Evolutionary conservation across 495 filamentous ascomycete genomes (phyloP), one percentile per base, ranked within the genome.

Genomic region (Collariella sp.): DNA sequence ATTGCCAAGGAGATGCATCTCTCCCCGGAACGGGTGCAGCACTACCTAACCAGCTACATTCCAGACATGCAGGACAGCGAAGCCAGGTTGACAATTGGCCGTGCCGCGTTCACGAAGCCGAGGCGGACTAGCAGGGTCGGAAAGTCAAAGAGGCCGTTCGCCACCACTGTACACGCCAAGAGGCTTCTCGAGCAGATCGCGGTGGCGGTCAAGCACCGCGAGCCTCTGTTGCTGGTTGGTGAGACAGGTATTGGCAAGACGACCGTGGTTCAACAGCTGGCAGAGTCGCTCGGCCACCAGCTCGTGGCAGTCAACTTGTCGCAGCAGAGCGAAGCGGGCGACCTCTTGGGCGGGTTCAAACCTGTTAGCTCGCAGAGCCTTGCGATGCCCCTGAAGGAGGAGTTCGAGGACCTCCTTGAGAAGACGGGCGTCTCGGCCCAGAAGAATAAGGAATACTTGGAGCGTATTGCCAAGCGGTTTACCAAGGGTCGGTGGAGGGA

Each of bases 201-300:
- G 5, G 83, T 86, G 26, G 83, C 90, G 1, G 79, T 96, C 13
- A 81, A 85, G 52, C 82, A 90, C 67, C 79, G 81, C 4, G 94
- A 99, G 63, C 93, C 94, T 2, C 79, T 95, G 9, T 71, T 99
- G 24, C 81, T 99, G 46, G 93, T 99, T 35, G 94, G 94, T 57
- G 94, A 99, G 71, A 99, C 94, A 3, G 94, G 94, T 70, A 95
- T 93, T 46, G 94, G 94, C 62, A 99, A 99, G 70, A 99, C 94
- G 2, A 91, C 91, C 1, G 84, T 91, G 12, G 83, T 99, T 41
- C 94, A 99, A 64, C 89, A 96, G 60, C 74, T 99, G 52, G 90
- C 94, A 3, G 81, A 86, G 29, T 73, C 84, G 15, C 78, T 94
- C 26, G 85, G 91, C 0, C 83, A 85, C 56, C 89, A 89, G 57